Evolutionary conservation across 306 rosid genomes (phyloP).

Genomic region (Lupinus albus): DNA sequence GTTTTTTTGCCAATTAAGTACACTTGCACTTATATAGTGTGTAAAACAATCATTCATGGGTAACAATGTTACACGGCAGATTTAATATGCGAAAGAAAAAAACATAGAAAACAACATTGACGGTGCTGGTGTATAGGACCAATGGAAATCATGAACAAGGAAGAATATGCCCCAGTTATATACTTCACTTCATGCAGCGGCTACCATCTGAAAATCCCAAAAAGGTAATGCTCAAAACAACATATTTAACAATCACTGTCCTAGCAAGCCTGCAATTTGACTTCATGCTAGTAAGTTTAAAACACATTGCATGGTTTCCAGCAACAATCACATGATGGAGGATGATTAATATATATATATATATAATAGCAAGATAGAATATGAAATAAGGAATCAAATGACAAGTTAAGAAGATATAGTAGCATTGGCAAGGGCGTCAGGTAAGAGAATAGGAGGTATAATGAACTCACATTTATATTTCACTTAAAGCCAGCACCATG

Average conservation of each 20-base stretch:
- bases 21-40: not conserved
- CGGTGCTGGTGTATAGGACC: conserved; percentile 26
- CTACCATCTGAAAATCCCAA: conserved; percentile 37
- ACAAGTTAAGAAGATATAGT: not conserved
- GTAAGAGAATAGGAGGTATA: not conserved
- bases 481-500: not conserved
- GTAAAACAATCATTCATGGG: conserved; percentile 1
- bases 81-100: conserved; percentile 6
- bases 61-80: conserved; percentile 10
- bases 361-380: not conserved
- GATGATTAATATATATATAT: too few relatives aligned
- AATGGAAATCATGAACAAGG: conserved; percentile 8
- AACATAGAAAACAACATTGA: too few relatives aligned
- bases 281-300: not conserved
- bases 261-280: conserved; percentile 1
- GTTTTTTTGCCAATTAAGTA: not conserved
- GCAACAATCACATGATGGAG: not conserved
- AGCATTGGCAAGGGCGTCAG: not conserved
- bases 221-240: not conserved
- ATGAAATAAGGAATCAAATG: not conserved
- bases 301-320: not conserved
- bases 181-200: conserved; percentile 30
- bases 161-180: conserved; percentile 25
- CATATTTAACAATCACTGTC: not conserved
- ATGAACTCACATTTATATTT: conserved; percentile 16